A percentile compares a stretch with the other conserved stretches of the same genome.
phyloP scores from a whole-genome alignment of 192 early-diverging fungal species.

The Coemansia aciculifera region DNA sequence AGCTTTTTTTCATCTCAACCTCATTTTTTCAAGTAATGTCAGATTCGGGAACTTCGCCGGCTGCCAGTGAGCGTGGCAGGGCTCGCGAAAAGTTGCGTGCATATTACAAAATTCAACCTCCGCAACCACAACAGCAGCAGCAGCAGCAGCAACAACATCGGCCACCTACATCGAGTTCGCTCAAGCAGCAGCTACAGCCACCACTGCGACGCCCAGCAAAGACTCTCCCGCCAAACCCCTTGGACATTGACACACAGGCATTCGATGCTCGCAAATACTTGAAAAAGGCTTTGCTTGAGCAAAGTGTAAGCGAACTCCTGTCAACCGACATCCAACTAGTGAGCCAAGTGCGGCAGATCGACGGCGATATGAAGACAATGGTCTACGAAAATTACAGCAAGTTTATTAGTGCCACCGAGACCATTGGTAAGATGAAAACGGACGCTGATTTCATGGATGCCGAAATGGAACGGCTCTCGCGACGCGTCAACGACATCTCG shows the following conservation, averaged over 20 bases:
- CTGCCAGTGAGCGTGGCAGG: slow-evolving; percentile 14
- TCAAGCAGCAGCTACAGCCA: slow-evolving; percentile 5
- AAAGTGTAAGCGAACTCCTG: slow-evolving; percentile 68
- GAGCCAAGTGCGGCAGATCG: slow-evolving; percentile 79
- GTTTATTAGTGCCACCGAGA: slow-evolving; percentile 93
- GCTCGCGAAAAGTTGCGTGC: slow-evolving; percentile 45
- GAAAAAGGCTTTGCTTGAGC: slow-evolving; percentile 71
- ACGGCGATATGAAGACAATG: slow-evolving; percentile 95
- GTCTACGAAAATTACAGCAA: slow-evolving; percentile 99
- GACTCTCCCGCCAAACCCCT: slow-evolving; percentile 48
- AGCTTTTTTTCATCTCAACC: not conserved
- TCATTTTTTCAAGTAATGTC: not conserved
- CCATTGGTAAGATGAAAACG: slow-evolving; percentile 82
- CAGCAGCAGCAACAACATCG: slow-evolving; percentile 1
- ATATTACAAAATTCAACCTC: slow-evolving; percentile 59
- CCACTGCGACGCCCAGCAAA: not conserved
- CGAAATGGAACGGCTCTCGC: slow-evolving; percentile 74
- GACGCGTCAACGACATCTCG: slow-evolving; percentile 68
- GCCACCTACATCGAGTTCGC: slow-evolving; percentile 12
- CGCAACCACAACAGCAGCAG: slow-evolving; percentile 35
- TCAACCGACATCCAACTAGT: slow-evolving; percentile 56
- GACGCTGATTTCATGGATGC: slow-evolving; percentile 86
- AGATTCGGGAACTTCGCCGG: not conserved
- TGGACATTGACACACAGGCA: slow-evolving; percentile 68
- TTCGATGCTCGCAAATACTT: slow-evolving; percentile 82